Base-by-base conservation (phyloP, 2,329 filamentous ascomycete species). In the Ophiocordyceps australis region DNA sequence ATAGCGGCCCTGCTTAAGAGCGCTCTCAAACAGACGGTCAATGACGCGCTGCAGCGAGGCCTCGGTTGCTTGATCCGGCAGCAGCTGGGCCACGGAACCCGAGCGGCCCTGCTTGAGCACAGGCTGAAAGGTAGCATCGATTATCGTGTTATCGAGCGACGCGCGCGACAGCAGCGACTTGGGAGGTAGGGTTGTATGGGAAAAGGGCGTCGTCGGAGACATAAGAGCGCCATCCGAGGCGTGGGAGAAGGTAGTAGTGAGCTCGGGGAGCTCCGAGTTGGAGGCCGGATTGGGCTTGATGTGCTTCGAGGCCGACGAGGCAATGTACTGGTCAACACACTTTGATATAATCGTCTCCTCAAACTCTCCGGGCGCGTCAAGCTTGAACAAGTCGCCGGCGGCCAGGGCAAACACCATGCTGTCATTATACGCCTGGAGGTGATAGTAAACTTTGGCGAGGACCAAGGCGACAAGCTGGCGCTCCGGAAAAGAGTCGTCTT, bases 331-430 rank as follows among this genome's bases (percentile, higher is more conserved):
- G 53, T 98, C 89, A 44, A 98, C 73, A 47, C 89, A 98, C 65
- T 91, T 94, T 32, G 86, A 86, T 50, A 95, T 85, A 56, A 98
- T 95, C 30, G 89, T 98, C 59, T 98, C 85, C 54, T 98, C 89
- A 45, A 93, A 98, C 59, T 98, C 89, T 52, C 82, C 79, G 27
- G 80, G 76, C 28, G 75, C 67, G 43, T 94, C 80, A 37, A 95
- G 69, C 57, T 91, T 81, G 63, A 98, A 94, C 25, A 93, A 73
- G 47, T 94, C 81, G 32, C 89, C 89, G 14, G 89, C 85, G 31
- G 83, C 85, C 23, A 98, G 70, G 35, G 89, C 89, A 53, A 98
- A 95, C 27, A 81, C 79, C 86, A 98, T 95, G 54, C 86, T 94
- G 59, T 98, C 89, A 49, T 94, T 89, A 61, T 98, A 98, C 50